phyloP scores from a whole-genome alignment of 1,139 yeast species.

The Blastobotrys apis region DNA sequence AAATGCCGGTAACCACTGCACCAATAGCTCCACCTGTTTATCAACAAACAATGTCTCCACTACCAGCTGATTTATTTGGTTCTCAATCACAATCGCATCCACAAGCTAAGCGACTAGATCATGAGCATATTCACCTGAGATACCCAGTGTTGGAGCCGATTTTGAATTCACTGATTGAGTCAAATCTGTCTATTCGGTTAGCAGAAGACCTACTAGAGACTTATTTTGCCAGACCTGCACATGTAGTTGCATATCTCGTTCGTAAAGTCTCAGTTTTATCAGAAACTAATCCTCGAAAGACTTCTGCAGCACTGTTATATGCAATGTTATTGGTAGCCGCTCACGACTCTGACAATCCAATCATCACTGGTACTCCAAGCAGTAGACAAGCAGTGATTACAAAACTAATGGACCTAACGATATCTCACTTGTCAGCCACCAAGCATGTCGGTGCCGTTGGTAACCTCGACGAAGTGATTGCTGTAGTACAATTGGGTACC shows the following conservation, averaged over 20 bases:
- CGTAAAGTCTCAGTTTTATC: constrained; percentile 27
- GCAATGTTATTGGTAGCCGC: constrained; percentile 38
- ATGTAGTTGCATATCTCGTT: constrained; percentile 30
- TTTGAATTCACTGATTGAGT: constrained; percentile 24
- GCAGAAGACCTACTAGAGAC: constrained; percentile 39
- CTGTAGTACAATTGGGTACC: constrained; percentile 39
- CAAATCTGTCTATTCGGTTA: constrained; percentile 30
- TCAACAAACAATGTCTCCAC: neutral
- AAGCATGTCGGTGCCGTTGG: constrained; percentile 28
- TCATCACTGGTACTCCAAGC: constrained; percentile 33
- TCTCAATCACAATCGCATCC: no score
- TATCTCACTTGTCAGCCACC: constrained; percentile 23
- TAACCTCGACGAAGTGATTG: constrained; percentile 39
- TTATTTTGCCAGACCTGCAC: constrained; percentile 36
- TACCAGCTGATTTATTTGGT: neutral
- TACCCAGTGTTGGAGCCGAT: constrained; percentile 33
- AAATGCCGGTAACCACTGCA: no score
- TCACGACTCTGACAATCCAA: constrained; percentile 39
- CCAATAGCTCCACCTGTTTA: neutral
- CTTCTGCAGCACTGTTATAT: constrained; percentile 35
- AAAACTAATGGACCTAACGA: constrained; percentile 29
- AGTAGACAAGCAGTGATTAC: constrained; percentile 30
- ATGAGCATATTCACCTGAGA: constrained; percentile 8
- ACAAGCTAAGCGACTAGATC: neutral
- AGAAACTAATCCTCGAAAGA: constrained; percentile 27